phyloP scores from a whole-genome alignment of 768 basidiomycete genomes.

The Mycena amicta region DNA sequence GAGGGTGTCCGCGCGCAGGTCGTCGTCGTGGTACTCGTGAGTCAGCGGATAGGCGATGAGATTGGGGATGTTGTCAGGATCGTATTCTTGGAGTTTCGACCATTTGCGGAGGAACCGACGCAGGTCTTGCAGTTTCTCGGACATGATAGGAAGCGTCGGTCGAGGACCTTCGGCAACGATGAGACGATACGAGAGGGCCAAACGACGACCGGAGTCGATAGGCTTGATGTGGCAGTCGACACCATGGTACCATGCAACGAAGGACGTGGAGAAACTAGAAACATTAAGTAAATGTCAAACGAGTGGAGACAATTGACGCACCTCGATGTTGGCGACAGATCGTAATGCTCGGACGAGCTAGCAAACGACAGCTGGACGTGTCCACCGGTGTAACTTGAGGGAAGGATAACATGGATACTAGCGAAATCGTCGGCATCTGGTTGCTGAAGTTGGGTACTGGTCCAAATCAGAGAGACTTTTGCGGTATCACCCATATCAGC shows the following conservation, averaged over 20 bases:
- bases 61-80: conserved; percentile 17
- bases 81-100: conserved; percentile 20
- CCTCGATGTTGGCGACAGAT: conserved; percentile 21
- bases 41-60: conserved; percentile 19
- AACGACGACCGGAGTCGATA: conserved; percentile 21
- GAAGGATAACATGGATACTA: conserved; percentile 21
- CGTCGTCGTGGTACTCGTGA: conserved; percentile 20
- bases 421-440: conserved; percentile 13
- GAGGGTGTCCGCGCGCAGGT: conserved; percentile 21
- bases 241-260: conserved; percentile 21
- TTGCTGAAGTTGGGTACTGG: conserved; percentile 11
- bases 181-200: conserved; percentile 18
- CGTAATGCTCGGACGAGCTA: conserved; percentile 18
- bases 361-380: conserved; percentile 21
- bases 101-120: conserved; percentile 19
- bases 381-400: conserved; percentile 19
- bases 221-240: conserved; percentile 21
- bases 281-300: background rate
- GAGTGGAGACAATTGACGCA: background rate
- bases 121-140: conserved; percentile 18
- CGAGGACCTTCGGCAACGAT: conserved; percentile 10
- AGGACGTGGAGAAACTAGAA: conserved; percentile 20
- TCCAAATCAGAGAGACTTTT: background rate
- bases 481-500: background rate
- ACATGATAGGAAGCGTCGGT: conserved; percentile 16